phyloP scores from a whole-genome alignment of 2,329 filamentous ascomycete genomes.

The Coccinonectria pachysandricola region DNA sequence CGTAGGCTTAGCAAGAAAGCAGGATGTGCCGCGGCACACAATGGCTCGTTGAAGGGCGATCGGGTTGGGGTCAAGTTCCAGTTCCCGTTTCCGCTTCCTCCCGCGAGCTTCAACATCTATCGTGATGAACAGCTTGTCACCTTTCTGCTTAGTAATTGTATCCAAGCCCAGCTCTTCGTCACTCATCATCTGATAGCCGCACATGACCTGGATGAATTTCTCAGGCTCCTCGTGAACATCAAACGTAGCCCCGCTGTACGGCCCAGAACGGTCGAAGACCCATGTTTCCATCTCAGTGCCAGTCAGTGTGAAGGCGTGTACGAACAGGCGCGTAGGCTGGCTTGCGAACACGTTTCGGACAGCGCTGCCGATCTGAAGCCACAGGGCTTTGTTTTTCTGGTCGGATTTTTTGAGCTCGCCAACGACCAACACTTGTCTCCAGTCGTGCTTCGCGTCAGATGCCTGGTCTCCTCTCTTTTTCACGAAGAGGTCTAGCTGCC shows the following conservation, averaged over 20 bases:
- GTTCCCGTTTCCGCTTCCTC: background rate
- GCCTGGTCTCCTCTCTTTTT: too few relatives aligned
- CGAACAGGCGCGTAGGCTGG: constrained; percentile 13
- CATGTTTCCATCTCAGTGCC: constrained; percentile 12
- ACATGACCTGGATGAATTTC: constrained; percentile 1
- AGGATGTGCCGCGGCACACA: constrained; percentile 10
- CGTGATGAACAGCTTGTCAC: constrained; percentile 2
- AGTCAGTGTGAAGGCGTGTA: constrained; percentile 8
- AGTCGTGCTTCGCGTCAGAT: too few relatives aligned
- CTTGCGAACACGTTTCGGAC: too few relatives aligned
- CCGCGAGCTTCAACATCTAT: constrained; percentile 1
- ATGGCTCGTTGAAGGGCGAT: constrained; percentile 7
- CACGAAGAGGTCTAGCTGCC: too few relatives aligned
- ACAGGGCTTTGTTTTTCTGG: too few relatives aligned
- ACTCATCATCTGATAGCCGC: constrained; percentile 5
- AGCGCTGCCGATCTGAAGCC: too few relatives aligned
- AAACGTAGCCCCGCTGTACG: constrained; percentile 9
- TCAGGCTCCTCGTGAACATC: constrained; percentile 1
- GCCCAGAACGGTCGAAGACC: constrained; percentile 14
- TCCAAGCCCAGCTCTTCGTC: constrained; percentile 5
- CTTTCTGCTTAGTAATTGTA: background rate
- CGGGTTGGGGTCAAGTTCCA: constrained; percentile 3
- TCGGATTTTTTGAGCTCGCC: too few relatives aligned
- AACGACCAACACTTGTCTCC: too few relatives aligned
- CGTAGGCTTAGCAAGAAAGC: constrained; percentile 4